These are phyloP conservation scores for Thielaviopsis musarum DNA, from an alignment of 2,329 filamentous ascomycete genomes.

Conservation along the genomic window DNA sequence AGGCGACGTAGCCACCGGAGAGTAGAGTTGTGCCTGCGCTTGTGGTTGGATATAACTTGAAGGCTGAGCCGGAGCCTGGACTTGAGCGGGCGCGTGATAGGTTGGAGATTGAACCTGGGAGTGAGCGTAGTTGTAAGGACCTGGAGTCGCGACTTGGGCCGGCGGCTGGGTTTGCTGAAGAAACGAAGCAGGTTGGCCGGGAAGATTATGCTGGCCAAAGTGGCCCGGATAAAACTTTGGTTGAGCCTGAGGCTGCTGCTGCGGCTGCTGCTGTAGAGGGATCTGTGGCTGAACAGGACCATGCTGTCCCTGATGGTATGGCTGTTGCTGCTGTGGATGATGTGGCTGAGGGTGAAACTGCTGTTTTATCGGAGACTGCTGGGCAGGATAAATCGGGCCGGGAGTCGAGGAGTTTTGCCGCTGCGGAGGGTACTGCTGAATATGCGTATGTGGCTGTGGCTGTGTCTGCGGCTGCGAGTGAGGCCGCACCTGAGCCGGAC, in stretches of 20 bases:
- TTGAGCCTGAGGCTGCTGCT: not conserved
- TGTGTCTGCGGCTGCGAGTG: not conserved
- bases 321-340: slow-evolving; percentile 3
- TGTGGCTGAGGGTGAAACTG: not conserved
- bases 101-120: no score
- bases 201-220: slow-evolving; percentile 2
- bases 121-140: no score
- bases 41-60: no score
- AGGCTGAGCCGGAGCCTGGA: no score
- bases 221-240: slow-evolving; percentile 1
- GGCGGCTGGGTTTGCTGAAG: not conserved
- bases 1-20: no score
- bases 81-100: no score
- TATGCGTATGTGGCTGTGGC: not conserved
- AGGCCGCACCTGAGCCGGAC: not conserved
- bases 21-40: no score
- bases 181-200: not conserved
- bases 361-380: not conserved
- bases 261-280: not conserved
- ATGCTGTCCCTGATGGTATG: not conserved
- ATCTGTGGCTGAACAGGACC: no score
- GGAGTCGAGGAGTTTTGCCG: not conserved
- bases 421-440: not conserved
- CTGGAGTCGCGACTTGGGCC: not conserved
- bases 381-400: not conserved